Evolutionary conservation across 2,329 filamentous ascomycete genomes (phyloP), one percentile per base, ranked within the genome.

Genomic region (Claviceps sp.): DNA sequence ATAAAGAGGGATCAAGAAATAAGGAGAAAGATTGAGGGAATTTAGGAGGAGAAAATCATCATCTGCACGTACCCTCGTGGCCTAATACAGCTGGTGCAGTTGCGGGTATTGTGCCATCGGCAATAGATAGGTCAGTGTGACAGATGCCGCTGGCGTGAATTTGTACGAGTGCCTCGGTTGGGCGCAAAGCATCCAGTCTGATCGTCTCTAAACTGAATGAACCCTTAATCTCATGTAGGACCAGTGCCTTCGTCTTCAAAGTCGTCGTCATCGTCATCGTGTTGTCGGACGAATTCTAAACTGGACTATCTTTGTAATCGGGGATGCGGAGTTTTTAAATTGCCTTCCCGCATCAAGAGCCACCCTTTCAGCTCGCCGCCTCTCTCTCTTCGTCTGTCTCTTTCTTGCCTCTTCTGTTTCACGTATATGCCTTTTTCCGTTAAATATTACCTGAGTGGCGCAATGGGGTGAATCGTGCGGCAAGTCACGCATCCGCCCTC

Each of bases 111-210:
- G 42, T 38, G 6, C 50, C 50, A n/a, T 34, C 4, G 8, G 50
- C 44, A 19, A 22, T 42, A 16, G 44, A 41, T 14, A 51, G n/a
- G n/a, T 51, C 44, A 16, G 50, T 47, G 38, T 51, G 50, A 24
- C 50, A 51, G 43, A 51, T 17, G 37, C 50, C 50, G 44, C 44
- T 51, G 14, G 43, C 50, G 24, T 47, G 42, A 4, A 47, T 51
- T 22, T 47, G 37, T 11, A 42, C 50, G 11, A 51, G 50, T 3
- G 44, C 50, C n/a, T 51, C 44, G 6, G 37, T 37, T 17, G 44
- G 50, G 11, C 50, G 50, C 34, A 51, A 14, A 13, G 43, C 11
- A 22, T 47, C 50, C 16, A 51, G 37, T 16, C n/a, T n/a, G 13
- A 51, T 41, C 38, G 43, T 42, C 34, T 47, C 43, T 13, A 47